Evolutionary conservation across 495 filamentous ascomycete species (phyloP).

Genomic region (Choiromyces venosus): DNA sequence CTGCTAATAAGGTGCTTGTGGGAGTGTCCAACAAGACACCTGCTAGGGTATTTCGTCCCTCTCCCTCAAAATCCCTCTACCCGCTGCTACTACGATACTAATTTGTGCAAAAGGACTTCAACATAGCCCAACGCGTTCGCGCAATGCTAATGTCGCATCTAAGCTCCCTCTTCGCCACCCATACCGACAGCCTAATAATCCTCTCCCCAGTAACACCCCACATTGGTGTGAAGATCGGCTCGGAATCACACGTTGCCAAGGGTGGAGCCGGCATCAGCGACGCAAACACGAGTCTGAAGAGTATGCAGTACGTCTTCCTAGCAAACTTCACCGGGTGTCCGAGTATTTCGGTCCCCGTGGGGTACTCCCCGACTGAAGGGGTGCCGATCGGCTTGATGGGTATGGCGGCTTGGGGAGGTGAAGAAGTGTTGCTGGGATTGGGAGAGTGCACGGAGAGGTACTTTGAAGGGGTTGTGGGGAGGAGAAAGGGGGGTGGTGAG

Average conservation of each 20-base stretch:
- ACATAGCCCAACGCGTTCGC: conserved; percentile 69
- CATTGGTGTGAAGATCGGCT: conserved; percentile 64
- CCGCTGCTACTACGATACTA: background rate
- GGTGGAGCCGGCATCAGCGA: conserved; percentile 65
- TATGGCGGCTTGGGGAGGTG: conserved; percentile 80
- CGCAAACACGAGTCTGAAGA: conserved; percentile 63
- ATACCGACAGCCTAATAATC: conserved; percentile 69
- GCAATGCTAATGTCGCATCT: conserved; percentile 78
- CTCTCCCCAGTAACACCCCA: conserved; percentile 73
- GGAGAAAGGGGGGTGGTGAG: conserved; percentile 16
- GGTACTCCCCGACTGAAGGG: conserved; percentile 52
- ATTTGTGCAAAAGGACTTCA: conserved; percentile 52
- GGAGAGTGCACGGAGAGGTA: conserved; percentile 63
- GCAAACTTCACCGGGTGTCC: conserved; percentile 81
- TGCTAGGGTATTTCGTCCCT: conserved; percentile 39
- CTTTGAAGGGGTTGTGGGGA: conserved; percentile 44
- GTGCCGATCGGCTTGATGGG: conserved; percentile 84
- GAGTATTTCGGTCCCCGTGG: conserved; percentile 69
- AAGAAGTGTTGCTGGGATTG: conserved; percentile 71
- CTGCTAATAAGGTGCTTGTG: conserved; percentile 70
- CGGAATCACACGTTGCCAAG: conserved; percentile 49
- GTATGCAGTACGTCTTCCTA: conserved; percentile 84
- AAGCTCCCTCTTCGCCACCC: conserved; percentile 59
- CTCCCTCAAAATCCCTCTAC: background rate
- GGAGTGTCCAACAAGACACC: conserved; percentile 58